Conservation (phyloP, 345 rosid species). For the Crucihimalaya himalaica region DNA sequence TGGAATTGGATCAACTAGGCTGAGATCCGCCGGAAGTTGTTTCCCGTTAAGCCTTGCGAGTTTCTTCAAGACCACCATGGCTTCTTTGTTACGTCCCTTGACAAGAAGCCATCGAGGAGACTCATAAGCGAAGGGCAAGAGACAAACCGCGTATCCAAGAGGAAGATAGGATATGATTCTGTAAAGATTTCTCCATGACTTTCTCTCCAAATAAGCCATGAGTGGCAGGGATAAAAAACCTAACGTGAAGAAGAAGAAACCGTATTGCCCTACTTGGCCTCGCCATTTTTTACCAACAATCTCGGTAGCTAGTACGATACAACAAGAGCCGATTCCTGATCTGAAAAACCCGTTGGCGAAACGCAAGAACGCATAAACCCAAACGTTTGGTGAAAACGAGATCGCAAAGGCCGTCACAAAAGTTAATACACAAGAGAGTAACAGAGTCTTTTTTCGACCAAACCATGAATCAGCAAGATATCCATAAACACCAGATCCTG, state of each 20-base stretch:
- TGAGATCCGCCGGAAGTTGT: conserved; percentile 48
- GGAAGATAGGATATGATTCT: conserved; percentile 57
- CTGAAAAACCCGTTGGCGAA: conserved; percentile 59
- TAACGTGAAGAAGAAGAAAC: conserved; percentile 70
- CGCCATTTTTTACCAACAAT: conserved; percentile 74
- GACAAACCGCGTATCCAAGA: conserved; percentile 45
- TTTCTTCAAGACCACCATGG: conserved; percentile 48
- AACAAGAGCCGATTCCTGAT: conserved; percentile 68
- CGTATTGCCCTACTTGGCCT: conserved; percentile 74
- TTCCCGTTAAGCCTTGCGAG: conserved; percentile 57
- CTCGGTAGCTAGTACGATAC: conserved; percentile 73
- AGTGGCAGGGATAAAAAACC: conserved; percentile 74
- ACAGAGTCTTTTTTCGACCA: conserved; percentile 61
- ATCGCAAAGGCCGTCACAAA: conserved; percentile 58
- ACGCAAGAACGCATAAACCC: conserved; percentile 69
- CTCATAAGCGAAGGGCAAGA: conserved; percentile 59
- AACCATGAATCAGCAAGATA: conserved; percentile 58
- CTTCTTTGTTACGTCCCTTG: conserved; percentile 57
- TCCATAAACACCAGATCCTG: conserved; percentile 68
- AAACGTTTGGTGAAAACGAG: conserved; percentile 68
- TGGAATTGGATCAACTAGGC: conserved; percentile 41
- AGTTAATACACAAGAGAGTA: conserved; percentile 54
- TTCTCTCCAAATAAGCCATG: conserved; percentile 58
- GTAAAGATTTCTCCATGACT: conserved; percentile 60
- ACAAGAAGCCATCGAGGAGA: conserved; percentile 82